These are phyloP conservation scores for Phytophthora sansomeana DNA, from an alignment of 352 stramenopile species.

Conservation along the genomic window DNA sequence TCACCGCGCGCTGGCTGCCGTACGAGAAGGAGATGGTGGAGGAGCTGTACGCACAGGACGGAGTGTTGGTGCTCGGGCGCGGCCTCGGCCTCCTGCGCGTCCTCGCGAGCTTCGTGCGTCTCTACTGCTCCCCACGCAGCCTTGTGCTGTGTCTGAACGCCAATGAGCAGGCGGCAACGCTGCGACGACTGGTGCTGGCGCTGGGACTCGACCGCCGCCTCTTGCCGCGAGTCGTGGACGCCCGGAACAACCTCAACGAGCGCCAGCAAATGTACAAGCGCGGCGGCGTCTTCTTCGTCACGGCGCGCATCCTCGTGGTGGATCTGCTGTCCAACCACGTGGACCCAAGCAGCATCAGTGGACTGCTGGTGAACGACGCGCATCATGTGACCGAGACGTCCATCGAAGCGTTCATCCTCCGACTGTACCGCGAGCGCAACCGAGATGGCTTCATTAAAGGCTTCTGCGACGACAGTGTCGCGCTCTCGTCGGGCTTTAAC, in stretches of 20 bases:
- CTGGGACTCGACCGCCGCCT: conserved; percentile 89
- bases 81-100: conserved; percentile 91
- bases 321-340: conserved; percentile 94
- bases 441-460: conserved; percentile 96
- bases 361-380: conserved; percentile 94
- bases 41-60: conserved; percentile 86
- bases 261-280: conserved; percentile 91
- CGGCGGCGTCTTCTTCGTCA: conserved; percentile 95
- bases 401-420: conserved; percentile 97
- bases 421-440: conserved; percentile 93
- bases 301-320: conserved; percentile 97
- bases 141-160: conserved; percentile 95
- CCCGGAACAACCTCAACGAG: conserved; percentile 79
- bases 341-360: conserved; percentile 88
- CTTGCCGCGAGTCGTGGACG: conserved; percentile 88
- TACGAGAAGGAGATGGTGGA: conserved; percentile 79
- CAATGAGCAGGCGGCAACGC: conserved; percentile 83
- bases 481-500: conserved; percentile 94
- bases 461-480: conserved; percentile 94
- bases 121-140: conserved; percentile 85
- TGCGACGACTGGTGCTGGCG: conserved; percentile 83
- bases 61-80: conserved; percentile 92
- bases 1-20: conserved; percentile 67
- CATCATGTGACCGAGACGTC: conserved; percentile 95
- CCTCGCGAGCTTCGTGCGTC: conserved; percentile 92